Percentiles rank a stretch among this genome's conserved stretches.
Evolutionary conservation across 306 rosid species (phyloP).

Genomic region (Fagus sylvatica): DNA sequence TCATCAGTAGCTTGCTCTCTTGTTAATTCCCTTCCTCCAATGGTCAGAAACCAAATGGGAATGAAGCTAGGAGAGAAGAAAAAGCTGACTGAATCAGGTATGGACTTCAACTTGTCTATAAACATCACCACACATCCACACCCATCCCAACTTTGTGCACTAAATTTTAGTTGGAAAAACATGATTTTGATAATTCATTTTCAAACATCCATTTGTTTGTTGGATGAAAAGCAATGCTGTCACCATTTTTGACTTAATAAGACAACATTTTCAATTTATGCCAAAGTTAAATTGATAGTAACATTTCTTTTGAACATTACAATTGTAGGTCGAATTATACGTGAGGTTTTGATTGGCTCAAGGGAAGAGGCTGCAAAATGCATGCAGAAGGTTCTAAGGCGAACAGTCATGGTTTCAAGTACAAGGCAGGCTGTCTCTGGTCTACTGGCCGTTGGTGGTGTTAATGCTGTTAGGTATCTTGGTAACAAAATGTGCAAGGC

Average conservation of each 20-base stretch:
- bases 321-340: slow-evolving; percentile 49
- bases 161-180: neutral
- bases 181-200: neutral
- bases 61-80: slow-evolving; percentile 49
- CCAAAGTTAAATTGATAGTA: neutral
- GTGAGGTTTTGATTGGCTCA: slow-evolving; percentile 42
- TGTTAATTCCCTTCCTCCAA: slow-evolving; percentile 68
- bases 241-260: slow-evolving; percentile 7
- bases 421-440: slow-evolving; percentile 89
- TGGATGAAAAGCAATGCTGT: neutral
- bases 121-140: neutral
- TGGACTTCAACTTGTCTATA: slow-evolving; percentile 12
- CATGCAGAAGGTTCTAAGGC: slow-evolving; percentile 65
- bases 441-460: slow-evolving; percentile 70
- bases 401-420: slow-evolving; percentile 82
- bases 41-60: slow-evolving; percentile 59
- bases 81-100: slow-evolving; percentile 54
- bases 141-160: neutral
- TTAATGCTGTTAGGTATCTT: slow-evolving; percentile 63
- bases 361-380: slow-evolving; percentile 75
- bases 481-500: slow-evolving; percentile 68
- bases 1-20: slow-evolving; percentile 48
- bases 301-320: neutral
- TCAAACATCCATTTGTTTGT: neutral
- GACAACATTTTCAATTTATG: neutral